These are phyloP conservation scores for Tilletia horrida DNA, from an alignment of 1,284 basidiomycete genomes.

Conservation along the genomic window DNA sequence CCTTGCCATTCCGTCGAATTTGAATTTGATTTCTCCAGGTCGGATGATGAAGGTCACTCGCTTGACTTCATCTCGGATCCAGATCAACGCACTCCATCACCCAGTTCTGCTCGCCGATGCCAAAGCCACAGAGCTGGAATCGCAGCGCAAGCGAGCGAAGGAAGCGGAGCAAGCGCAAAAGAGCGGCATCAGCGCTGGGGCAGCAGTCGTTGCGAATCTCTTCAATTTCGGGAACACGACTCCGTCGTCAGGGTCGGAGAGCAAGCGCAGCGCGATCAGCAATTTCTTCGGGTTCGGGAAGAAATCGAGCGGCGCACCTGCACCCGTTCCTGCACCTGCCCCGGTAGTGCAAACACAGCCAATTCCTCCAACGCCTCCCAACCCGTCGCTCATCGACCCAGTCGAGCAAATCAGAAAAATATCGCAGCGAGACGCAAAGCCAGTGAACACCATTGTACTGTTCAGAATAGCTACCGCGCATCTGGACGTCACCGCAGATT, in stretches of 20 bases:
- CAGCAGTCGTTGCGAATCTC: constrained; percentile 57
- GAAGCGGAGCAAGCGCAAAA: constrained; percentile 14
- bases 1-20: constrained; percentile 62
- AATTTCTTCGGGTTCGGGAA: constrained; percentile 54
- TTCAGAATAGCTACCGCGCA: constrained; percentile 80
- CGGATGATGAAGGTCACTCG: constrained; percentile 69
- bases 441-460: constrained; percentile 63
- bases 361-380: background rate
- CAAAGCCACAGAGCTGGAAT: background rate
- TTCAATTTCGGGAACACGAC: constrained; percentile 38
- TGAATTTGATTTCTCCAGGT: constrained; percentile 57
- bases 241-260: constrained; percentile 43
- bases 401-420: constrained; percentile 27
- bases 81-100: constrained; percentile 66
- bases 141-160: constrained; percentile 3
- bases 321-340: constrained; percentile 19
- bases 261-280: constrained; percentile 52
- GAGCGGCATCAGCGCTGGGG: constrained; percentile 67
- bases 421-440: constrained; percentile 31
- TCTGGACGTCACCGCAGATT: constrained; percentile 70
- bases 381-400: constrained; percentile 14
- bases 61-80: constrained; percentile 69
- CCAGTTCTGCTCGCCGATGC: constrained; percentile 1
- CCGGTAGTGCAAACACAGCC: background rate
- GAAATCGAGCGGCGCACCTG: constrained; percentile 41